Percentiles rank a stretch among this genome's conserved stretches.
Conservation (phyloP, 192 early-diverging fungal species). For the Coemansia sp. region DNA sequence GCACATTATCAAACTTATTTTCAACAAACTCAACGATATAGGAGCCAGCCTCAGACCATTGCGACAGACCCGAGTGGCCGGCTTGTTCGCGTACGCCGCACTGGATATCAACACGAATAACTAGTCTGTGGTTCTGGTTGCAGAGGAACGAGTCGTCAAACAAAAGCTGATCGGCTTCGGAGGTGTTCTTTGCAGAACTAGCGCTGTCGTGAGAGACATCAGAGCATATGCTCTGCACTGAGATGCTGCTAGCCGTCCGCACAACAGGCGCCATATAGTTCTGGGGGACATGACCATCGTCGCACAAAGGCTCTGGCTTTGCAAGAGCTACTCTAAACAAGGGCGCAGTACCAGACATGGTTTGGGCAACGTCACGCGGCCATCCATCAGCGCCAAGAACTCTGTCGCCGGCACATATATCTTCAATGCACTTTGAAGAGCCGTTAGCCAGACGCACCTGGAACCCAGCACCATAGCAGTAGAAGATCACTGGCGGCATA, state of each 20-base stretch:
- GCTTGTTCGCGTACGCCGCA: conserved; percentile 18
- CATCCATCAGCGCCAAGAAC: conserved; percentile 44
- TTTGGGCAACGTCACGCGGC: conserved; percentile 37
- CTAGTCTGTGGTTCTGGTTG: conserved; percentile 47
- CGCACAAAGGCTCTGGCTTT: conserved; percentile 2
- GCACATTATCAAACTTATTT: conserved; percentile 21
- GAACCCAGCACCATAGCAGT: conserved; percentile 56
- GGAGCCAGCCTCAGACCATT: conserved; percentile 35
- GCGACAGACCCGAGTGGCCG: conserved; percentile 27
- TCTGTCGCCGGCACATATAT: conserved; percentile 33
- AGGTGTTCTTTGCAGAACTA: background rate
- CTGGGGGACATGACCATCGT: conserved; percentile 20
- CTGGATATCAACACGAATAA: conserved; percentile 19
- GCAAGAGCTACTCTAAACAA: conserved; percentile 39
- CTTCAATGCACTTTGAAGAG: conserved; percentile 32
- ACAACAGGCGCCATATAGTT: conserved; percentile 30
- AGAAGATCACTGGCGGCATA: conserved; percentile 94
- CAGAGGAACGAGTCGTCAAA: conserved; percentile 45
- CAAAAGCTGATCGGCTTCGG: conserved; percentile 32
- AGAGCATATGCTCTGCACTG: conserved; percentile 51
- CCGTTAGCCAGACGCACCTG: conserved; percentile 56
- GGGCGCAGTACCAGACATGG: conserved; percentile 36
- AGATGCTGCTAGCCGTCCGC: conserved; percentile 50
- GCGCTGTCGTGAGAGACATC: conserved; percentile 7
- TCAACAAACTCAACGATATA: conserved; percentile 25